Base-by-base conservation (phyloP, 352 stramenopile genomes). In the Phytophthora meadii region DNA sequence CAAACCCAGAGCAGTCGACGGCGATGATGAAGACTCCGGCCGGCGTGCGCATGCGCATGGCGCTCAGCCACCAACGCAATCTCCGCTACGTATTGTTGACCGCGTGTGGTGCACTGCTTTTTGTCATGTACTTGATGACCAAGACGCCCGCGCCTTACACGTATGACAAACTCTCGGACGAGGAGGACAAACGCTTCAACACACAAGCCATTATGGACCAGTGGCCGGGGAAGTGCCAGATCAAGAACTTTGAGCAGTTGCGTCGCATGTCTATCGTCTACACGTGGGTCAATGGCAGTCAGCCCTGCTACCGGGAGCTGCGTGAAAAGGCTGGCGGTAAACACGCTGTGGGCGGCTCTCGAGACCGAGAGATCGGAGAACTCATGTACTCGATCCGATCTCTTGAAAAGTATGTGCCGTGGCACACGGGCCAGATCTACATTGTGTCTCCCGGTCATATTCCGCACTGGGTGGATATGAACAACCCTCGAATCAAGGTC, bases 231-330 rank as follows among this genome's bases (percentile, higher is more conserved):
- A 76, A 92, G 61, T 95, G 88, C 72, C 76, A 82, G 54, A 94
- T 95, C 68, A 88, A 91, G 66, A 94, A 95, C 77, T 94, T 92
- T 57, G 85, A 96, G 49, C 61, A 82, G 52, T 56, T 96, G 46
- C 85, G 87, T 4, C 88, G 84, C 68, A 91, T 93, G 82, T 90
- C 84, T 40, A 94, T 96, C 60, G 88, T 96, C 44, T 96, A 96
- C 80, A 96, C 86, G 76, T 96, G 86, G 88, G 87, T 95, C 19
- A 96, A 96, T 62, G 88, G 87, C 57, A 92, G 73, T 46, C 73
- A 91, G 70, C 86, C 82, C n/a, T 96, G 88, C 78, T 95, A 96
- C 79, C 79, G 84, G 27, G 70, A 91, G 17, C 55, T 68, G 51
- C 83, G 88, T 47, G 73, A 89, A 60, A 73, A 87, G 46, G 71